phyloP scores from a whole-genome alignment of 2,329 filamentous ascomycete genomes.

The Neofusicoccum cordaticola region DNA sequence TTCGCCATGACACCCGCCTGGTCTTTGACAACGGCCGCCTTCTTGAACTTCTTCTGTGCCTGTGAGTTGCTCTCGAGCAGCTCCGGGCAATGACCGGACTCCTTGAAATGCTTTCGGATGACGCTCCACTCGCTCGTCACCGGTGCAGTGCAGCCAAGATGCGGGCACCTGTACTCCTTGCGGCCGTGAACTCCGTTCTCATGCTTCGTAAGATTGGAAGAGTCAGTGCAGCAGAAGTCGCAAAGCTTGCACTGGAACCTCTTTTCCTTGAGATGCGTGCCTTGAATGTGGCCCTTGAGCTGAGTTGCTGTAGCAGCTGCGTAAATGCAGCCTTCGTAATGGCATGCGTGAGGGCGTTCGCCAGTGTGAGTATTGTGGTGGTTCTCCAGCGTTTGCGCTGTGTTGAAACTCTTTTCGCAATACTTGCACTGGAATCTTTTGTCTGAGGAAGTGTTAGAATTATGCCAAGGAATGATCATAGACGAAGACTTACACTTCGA shows the following conservation, averaged over 20 bases:
- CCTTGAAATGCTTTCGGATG: constrained; percentile 37
- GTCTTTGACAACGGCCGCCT: constrained; percentile 14
- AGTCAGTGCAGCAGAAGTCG: constrained; percentile 37
- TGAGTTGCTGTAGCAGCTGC: constrained; percentile 40
- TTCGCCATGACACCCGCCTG: constrained; percentile 15
- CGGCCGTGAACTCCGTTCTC: constrained; percentile 22
- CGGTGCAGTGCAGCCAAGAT: constrained; percentile 37
- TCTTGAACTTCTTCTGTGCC: constrained; percentile 31
- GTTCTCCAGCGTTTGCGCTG: constrained; percentile 41
- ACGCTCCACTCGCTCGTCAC: constrained; percentile 40
- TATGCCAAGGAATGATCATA: too few species aligned
- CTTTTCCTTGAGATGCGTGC: constrained; percentile 36
- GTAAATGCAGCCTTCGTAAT: constrained; percentile 31
- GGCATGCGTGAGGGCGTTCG: constrained; percentile 35
- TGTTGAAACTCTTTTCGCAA: constrained; percentile 39
- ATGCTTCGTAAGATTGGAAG: constrained; percentile 37
- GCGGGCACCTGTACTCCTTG: constrained; percentile 31
- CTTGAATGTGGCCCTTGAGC: constrained; percentile 31
- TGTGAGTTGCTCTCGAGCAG: constrained; percentile 33
- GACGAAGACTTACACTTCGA: constrained; percentile 24
- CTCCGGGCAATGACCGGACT: constrained; percentile 34
- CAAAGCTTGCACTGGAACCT: constrained; percentile 38
- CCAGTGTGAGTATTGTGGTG: constrained; percentile 39
- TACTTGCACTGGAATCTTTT: constrained; percentile 37
- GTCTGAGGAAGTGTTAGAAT: constrained; percentile 21